Evolutionary conservation across 805 yeast species (phyloP), one percentile per base, ranked within the genome.

Genomic region (Ogataea paradorogensis): DNA sequence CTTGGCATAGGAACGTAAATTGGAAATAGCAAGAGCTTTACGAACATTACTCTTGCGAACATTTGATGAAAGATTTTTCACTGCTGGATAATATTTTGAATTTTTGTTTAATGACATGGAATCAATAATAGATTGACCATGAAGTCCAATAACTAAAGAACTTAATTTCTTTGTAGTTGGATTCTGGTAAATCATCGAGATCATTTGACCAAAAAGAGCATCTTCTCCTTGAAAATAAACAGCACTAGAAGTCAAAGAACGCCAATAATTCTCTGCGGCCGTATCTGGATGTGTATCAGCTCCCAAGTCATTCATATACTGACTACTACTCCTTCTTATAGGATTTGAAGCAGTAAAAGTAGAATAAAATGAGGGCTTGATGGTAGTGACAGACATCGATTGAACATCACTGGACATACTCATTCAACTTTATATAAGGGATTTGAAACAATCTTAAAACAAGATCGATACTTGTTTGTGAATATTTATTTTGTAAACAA

Each of bases 31-130:
- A 27, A 90, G 66, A 0, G 91, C 82, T 45, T 77, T 72, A 47
- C 95, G 72, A 2, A 82, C 85, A 33, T 78, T 79, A 8, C 85
- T 76, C 4, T 66, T 57, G 46, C 69, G 67, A 51, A 71, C 70
- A 9, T 69, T 60, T 0, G 66, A 66, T 0, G 71, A 56, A 32
- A 91, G 65, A 52, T 87, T 88, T 52, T 80, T 76, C 49, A 90
- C 76, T 1, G 95, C 93, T 1, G 84, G 89, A 65, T 74, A 86
- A 58, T 79, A 91, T 35, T 83, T 70, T 2, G 96, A 86, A 32
- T 71, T 63, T 0, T 67, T 54, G 30, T 71, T 74, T 9, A 85
- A 58, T 2, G 85, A 76, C 52, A 88, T 62, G 15, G 80, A 69
- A 22, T 73, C 70, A 50, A 76, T 76, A 21, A 75, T 70, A 3